Evolutionary conservation across 2,329 filamentous ascomycete genomes (phyloP).

Genomic region (Colletotrichum shisoi): DNA sequence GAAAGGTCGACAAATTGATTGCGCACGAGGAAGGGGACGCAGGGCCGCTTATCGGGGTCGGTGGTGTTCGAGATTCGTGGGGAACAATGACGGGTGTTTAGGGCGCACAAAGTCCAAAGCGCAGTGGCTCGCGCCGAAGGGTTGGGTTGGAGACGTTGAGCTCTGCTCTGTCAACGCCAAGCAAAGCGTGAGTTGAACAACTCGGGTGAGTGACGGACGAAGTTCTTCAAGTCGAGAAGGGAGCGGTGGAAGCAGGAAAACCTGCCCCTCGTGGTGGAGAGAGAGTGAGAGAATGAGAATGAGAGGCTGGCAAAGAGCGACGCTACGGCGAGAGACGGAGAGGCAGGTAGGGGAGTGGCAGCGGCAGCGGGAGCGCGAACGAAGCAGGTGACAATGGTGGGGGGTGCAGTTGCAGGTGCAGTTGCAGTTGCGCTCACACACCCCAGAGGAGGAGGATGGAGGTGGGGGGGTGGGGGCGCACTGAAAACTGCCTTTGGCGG

Average conservation of each 20-base stretch:
- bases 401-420: neutral
- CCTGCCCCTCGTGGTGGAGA: conserved; percentile 37
- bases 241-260: conserved; percentile 30
- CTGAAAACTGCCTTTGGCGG: conserved; percentile 24
- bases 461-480: conserved; percentile 8
- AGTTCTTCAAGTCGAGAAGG: neutral
- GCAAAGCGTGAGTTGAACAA: neutral
- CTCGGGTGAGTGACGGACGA: conserved; percentile 5
- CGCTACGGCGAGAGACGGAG: conserved; percentile 12
- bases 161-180: conserved; percentile 1
- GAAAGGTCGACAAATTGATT: conserved; percentile 10
- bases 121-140: conserved; percentile 25
- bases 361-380: conserved; percentile 7
- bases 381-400: conserved; percentile 36
- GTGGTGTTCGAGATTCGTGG: conserved; percentile 28
- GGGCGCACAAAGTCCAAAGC: conserved; percentile 11
- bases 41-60: conserved; percentile 21
- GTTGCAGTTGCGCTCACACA: neutral
- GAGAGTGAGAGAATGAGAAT: neutral
- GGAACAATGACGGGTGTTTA: conserved; percentile 2
- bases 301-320: conserved; percentile 24
- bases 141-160: neutral
- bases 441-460: conserved; percentile 25
- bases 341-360: conserved; percentile 10
- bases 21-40: conserved; percentile 17